phyloP scores from a whole-genome alignment of 2,329 filamentous ascomycete species.

The Gliomastix tumulicola region DNA sequence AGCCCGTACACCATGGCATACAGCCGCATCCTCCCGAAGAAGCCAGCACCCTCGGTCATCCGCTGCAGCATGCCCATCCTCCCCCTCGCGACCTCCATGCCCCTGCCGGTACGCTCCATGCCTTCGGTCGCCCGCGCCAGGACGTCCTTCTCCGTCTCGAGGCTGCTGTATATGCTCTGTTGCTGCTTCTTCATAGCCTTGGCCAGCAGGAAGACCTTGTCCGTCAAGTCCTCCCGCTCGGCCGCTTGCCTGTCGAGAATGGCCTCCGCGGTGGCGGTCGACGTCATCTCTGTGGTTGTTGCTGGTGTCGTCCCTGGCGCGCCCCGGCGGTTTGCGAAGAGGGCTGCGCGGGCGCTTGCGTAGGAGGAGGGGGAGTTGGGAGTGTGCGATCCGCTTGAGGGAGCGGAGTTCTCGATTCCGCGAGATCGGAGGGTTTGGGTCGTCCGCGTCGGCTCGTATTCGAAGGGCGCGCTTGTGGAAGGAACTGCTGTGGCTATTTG shows the following conservation, averaged over 20 bases:
- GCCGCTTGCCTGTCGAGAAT: slow-evolving; percentile 69
- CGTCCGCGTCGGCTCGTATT: slow-evolving; percentile 19
- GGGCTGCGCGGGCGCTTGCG: slow-evolving; percentile 31
- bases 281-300: slow-evolving; percentile 16
- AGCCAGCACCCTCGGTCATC: slow-evolving; percentile 85
- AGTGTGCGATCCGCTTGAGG: too few relatives aligned
- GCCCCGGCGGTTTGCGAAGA: slow-evolving; percentile 33
- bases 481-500: too few relatives aligned
- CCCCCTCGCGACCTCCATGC: slow-evolving; percentile 69
- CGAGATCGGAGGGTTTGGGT: slow-evolving; percentile 26
- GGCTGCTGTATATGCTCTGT: slow-evolving; percentile 59
- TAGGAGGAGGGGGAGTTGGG: slow-evolving; percentile 12
- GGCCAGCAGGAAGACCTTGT: slow-evolving; percentile 76
- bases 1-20: slow-evolving; percentile 79
- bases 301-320: slow-evolving; percentile 7
- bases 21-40: slow-evolving; percentile 76
- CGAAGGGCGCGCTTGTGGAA: too few relatives aligned
- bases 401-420: too few relatives aligned
- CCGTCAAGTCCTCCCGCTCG: slow-evolving; percentile 78
- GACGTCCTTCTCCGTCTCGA: slow-evolving; percentile 67
- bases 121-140: slow-evolving; percentile 65
- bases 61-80: slow-evolving; percentile 69
- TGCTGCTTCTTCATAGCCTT: slow-evolving; percentile 70
- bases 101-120: slow-evolving; percentile 67
- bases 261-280: slow-evolving; percentile 56